Evolutionary conservation across 2,329 filamentous ascomycete species (phyloP), one percentile per base, ranked within the genome.

Genomic region (Fusarium lyarnte): DNA sequence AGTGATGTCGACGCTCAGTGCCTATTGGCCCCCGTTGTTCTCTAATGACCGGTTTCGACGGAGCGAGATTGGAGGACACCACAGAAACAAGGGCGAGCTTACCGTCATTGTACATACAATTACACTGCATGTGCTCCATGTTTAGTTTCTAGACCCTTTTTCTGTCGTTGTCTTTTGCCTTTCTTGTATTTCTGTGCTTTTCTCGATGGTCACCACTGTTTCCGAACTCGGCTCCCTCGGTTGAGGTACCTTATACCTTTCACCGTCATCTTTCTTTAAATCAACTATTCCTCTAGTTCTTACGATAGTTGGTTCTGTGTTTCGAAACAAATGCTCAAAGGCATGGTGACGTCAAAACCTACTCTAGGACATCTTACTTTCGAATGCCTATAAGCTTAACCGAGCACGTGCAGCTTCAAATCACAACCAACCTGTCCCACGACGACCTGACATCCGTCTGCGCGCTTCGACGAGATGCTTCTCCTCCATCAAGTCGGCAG

Each of bases 401-500:
- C 45, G 62, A 73, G 58, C 60, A 69, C 59, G 65, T 66, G 36
- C 58, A 61, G 47, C 29, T 21, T 51, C 42, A 38, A n/a, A 27
- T 12, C 23, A 38, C 13, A 16, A n/a, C 33, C 33, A 36, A 38
- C 33, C 13, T 25, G 31, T 63, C 41, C 27, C 13, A 53, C 67
- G 29, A 58, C 60, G 43, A 47, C 59, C 52, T 57, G 61, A 59
- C 55, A 61, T 58, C 55, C 52, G 52, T 64, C 45, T 65, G 61
- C 53, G 53, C 58, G 47, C 57, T 49, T 66, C 63, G 63, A 66
- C 47, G 69, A 79, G 36, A 98, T 98, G 96, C 87, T 98, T 73
- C 90, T 98, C 80, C 85, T 97, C 69, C 93, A 98, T 83, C 96
- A 98, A 84, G 88, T 92, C 73, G 96, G 96, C 79, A 94, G 89